phyloP scores from a whole-genome alignment of 225 moss, liverwort and hornwort species.

The Straminergon stramineum region DNA sequence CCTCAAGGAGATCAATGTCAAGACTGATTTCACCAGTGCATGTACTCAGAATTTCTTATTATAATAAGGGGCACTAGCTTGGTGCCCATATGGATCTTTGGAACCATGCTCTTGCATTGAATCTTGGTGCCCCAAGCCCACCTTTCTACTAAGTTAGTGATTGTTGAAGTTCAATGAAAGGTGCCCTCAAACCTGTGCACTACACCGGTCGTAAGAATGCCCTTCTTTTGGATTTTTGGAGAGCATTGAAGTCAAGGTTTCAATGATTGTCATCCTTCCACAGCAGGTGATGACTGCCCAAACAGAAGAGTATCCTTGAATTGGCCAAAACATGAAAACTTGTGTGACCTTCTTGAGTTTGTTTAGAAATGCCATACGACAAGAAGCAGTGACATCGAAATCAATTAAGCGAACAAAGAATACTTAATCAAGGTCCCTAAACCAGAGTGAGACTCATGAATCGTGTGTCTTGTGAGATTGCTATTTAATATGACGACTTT shows the following conservation, averaged over 20 bases:
- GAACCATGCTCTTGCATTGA: background rate
- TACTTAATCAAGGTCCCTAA: background rate
- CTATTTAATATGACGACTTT: background rate
- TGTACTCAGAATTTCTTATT: background rate
- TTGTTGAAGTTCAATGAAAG: background rate
- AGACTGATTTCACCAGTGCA: no score
- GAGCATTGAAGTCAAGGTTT: background rate
- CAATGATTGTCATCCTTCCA: background rate
- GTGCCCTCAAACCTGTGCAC: background rate
- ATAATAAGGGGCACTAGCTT: background rate
- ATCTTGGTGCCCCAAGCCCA: background rate
- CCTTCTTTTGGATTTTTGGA: background rate
- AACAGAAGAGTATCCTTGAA: background rate
- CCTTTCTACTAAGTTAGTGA: background rate
- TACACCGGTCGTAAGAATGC: background rate
- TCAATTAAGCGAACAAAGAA: background rate
- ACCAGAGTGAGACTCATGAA: no score
- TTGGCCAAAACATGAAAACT: background rate
- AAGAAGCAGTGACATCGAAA: background rate
- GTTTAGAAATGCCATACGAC: background rate
- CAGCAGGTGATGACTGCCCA: background rate
- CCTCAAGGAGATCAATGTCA: background rate
- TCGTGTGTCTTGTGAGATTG: background rate
- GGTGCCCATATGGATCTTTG: background rate
- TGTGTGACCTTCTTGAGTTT: background rate